phyloP scores from a whole-genome alignment of 768 basidiomycete species.

The Termitomyces sp. region DNA sequence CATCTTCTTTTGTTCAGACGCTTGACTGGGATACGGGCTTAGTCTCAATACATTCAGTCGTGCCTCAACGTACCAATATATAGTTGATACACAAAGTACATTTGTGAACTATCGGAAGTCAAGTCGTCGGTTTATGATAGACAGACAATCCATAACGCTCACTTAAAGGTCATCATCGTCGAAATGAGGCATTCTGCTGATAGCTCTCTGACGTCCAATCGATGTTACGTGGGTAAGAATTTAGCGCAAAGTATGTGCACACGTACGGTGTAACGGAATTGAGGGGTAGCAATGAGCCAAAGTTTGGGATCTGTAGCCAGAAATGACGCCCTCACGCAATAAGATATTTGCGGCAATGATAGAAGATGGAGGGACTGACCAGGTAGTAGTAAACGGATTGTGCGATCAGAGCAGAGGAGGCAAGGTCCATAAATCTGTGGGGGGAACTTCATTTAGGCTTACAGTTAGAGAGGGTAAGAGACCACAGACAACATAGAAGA shows the following conservation, averaged over 20 bases:
- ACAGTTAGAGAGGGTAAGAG: background rate
- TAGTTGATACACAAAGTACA: constrained; percentile 38
- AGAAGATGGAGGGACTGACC: constrained; percentile 15
- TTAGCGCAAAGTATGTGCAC: constrained; percentile 8
- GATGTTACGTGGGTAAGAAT: background rate
- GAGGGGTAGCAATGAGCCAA: constrained; percentile 32
- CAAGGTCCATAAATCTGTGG: constrained; percentile 27
- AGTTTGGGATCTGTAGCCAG: constrained; percentile 33
- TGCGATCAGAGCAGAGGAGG: constrained; percentile 32
- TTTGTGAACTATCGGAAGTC: constrained; percentile 1
- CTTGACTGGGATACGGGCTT: constrained; percentile 16
- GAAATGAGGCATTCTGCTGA: constrained; percentile 37
- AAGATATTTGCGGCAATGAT: background rate
- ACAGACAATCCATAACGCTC: background rate
- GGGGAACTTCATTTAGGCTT: background rate
- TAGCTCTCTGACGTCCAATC: constrained; percentile 23
- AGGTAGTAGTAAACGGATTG: constrained; percentile 42
- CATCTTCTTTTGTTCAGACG: constrained; percentile 19
- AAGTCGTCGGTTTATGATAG: background rate
- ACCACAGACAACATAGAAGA: constrained; percentile 20
- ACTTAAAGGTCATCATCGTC: constrained; percentile 38
- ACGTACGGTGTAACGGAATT: constrained; percentile 32
- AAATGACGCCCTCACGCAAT: background rate
- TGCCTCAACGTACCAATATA: constrained; percentile 22
- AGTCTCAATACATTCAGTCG: background rate